Evolutionary conservation across 805 yeast genomes (phyloP).

Genomic region (Candida parachauliodes): DNA sequence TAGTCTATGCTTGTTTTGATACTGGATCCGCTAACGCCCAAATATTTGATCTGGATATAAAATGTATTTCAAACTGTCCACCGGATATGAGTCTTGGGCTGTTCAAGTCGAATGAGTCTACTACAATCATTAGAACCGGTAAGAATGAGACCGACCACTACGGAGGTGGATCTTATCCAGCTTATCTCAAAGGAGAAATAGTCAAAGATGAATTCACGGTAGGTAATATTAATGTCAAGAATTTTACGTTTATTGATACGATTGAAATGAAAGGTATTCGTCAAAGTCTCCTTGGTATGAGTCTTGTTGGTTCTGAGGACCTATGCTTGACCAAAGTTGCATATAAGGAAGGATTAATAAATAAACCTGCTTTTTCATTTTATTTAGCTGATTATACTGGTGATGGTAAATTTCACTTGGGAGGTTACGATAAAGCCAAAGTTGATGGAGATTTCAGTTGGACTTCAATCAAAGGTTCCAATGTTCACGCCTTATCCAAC

Average conservation of each 20-base stretch:
- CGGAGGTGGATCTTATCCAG: too few relatives aligned
- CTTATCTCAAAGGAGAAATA: too few relatives aligned
- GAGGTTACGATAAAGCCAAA: constrained; percentile 4
- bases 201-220: neutral
- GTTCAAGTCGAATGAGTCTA: too few relatives aligned
- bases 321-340: neutral
- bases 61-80: too few relatives aligned
- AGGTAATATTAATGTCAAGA: neutral
- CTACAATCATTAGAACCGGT: too few relatives aligned
- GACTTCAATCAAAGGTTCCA: neutral
- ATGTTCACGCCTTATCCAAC: neutral
- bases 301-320: neutral
- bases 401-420: constrained; percentile 2
- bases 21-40: too few relatives aligned
- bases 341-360: neutral
- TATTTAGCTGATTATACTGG: neutral
- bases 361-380: constrained; percentile 5
- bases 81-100: too few relatives aligned
- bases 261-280: neutral
- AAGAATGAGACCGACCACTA: too few relatives aligned
- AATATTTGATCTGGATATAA: too few relatives aligned
- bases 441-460: constrained; percentile 1
- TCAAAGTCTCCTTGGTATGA: constrained; percentile 1
- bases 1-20: too few relatives aligned
- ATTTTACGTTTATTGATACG: neutral